Base-by-base conservation (phyloP, 2,329 filamentous ascomycete species). In the Incumbomyces lentus region DNA sequence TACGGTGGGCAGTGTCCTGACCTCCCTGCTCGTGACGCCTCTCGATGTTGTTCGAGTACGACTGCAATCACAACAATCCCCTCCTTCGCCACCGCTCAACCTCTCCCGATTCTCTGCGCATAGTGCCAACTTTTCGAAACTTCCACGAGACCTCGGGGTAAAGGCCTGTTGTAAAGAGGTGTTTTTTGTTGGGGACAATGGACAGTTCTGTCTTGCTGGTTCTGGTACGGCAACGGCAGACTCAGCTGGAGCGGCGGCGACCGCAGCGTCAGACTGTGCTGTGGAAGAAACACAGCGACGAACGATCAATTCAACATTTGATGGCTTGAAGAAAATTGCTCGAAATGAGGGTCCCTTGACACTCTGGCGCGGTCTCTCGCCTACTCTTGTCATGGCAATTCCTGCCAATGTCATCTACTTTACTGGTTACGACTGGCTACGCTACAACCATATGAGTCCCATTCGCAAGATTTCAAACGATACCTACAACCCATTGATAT, bases 321-420 rank as follows among this genome's bases (percentile, higher is more conserved):
- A 98, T 59, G 92, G 88, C 1, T 67, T 98, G 50, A 80, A 83
- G 52, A 98, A 98, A 70, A 98, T 98, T 59, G 88, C 92, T 13
- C 81, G 86, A 40, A 88, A 96, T 62, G 92, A 98, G 68, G 92
- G 92, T 1, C 60, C 88, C 11, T 76, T 78, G 19, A 92, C 89
- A 1, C 68, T 98, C 31, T 98, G 92, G 90, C 78, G 92, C 51
- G 92, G 92, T 0, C 70, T 98, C 4, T 93, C 86, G n/a, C 90
- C 92, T 0, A 98, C 92, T 0, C 70, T 98, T 17, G 76, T 88
- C 53, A 98, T 98, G 92, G 82, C 88, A 0, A 77, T 98, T 5
- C 92, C 92, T 0, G 87, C 82, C 19, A 98, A 98, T 62, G 92
- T 98, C 55, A 96, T 98, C 55, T 98, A 98, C 67, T 95, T 96